phyloP scores from a whole-genome alignment of 352 stramenopile species.

The Achlya hypogyna region DNA sequence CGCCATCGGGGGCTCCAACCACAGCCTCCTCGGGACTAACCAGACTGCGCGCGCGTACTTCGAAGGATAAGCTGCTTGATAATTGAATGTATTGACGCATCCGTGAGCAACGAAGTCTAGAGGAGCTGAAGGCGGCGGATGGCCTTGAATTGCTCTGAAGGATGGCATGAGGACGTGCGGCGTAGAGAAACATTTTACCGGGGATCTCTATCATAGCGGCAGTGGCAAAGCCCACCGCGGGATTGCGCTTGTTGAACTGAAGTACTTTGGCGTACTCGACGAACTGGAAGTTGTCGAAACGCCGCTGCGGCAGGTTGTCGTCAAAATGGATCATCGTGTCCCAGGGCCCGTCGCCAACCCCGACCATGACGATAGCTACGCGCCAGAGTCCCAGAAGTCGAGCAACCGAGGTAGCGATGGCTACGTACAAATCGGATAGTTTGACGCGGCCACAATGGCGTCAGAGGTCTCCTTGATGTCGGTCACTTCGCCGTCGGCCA shows the following conservation, averaged over 20 bases:
- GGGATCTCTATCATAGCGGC: constrained; percentile 60
- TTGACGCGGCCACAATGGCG: constrained; percentile 59
- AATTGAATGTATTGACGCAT: neutral
- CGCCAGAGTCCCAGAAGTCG: constrained; percentile 30
- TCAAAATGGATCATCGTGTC: constrained; percentile 62
- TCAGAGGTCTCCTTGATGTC: constrained; percentile 50
- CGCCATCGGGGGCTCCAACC: constrained; percentile 41
- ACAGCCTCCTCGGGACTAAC: constrained; percentile 20
- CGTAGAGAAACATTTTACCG: constrained; percentile 23
- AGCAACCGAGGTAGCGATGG: constrained; percentile 44
- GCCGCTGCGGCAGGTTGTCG: constrained; percentile 39
- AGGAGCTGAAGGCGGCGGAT: constrained; percentile 28
- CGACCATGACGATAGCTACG: constrained; percentile 64
- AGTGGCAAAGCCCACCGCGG: constrained; percentile 53
- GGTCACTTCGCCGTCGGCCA: constrained; percentile 64
- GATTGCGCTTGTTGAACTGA: constrained; percentile 37
- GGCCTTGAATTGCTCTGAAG: constrained; percentile 46
- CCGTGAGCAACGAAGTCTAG: neutral
- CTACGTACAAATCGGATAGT: constrained; percentile 58
- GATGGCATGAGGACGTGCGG: constrained; percentile 45
- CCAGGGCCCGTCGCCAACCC: constrained; percentile 67
- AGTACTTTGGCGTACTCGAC: constrained; percentile 55
- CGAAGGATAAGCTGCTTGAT: neutral
- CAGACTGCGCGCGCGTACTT: neutral
- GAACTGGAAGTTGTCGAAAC: constrained; percentile 78